Conservation (phyloP, 169 alveolate species). For the Blepharisma undulans region DNA sequence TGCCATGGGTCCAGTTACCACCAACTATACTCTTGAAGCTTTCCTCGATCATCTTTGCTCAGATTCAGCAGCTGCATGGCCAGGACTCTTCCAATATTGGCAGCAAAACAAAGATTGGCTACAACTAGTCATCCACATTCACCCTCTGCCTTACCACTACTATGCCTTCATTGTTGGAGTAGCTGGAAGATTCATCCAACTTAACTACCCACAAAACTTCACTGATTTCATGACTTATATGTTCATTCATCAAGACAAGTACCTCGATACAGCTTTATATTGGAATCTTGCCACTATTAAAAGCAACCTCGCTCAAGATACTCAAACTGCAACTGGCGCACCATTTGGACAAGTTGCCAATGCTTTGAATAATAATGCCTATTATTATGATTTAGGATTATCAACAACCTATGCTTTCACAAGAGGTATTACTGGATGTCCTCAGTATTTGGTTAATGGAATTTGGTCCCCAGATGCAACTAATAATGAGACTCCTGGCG, state of each 20-base stretch:
- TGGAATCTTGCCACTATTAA: neutral
- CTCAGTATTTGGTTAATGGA: constrained; percentile 15
- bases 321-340: neutral
- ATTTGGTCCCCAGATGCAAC: constrained; percentile 21
- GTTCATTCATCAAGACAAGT: neutral
- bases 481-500: neutral
- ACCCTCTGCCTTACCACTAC: constrained; percentile 36
- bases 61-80: constrained; percentile 2
- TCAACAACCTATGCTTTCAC: constrained; percentile 18
- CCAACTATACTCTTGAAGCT: constrained; percentile 24
- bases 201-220: constrained; percentile 22
- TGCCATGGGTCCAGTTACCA: neutral
- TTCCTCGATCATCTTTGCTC: constrained; percentile 32
- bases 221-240: neutral
- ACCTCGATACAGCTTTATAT: neutral
- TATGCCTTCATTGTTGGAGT: neutral
- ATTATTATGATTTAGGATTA: neutral
- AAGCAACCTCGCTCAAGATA: neutral
- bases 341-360: neutral
- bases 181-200: constrained; percentile 32
- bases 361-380: neutral
- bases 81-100: neutral
- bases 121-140: neutral
- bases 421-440: constrained; percentile 32
- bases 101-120: neutral